These are phyloP conservation scores for Incumbomyces delicatus DNA, from an alignment of 2,329 filamentous ascomycete genomes.

Conservation along the genomic window DNA sequence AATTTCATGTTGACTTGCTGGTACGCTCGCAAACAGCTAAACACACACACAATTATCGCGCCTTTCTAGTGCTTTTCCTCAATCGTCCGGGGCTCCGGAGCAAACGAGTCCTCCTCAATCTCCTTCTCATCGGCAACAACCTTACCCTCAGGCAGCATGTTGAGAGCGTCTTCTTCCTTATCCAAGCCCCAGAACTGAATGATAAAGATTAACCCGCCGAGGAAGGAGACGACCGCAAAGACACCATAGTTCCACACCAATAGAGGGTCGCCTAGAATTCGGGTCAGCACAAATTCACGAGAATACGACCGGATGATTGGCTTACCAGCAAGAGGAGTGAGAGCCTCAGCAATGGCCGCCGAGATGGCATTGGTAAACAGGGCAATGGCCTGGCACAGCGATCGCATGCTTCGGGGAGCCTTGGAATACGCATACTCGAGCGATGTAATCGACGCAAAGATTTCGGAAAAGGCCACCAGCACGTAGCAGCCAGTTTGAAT, in stretches of 20 bases:
- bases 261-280: constrained; percentile 44
- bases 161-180: constrained; percentile 57
- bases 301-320: no score
- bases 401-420: constrained; percentile 60
- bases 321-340: constrained; percentile 46
- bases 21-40: constrained; percentile 52
- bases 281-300: no score
- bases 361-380: constrained; percentile 63
- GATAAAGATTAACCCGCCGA: constrained; percentile 60
- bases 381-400: constrained; percentile 57
- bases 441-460: constrained; percentile 57
- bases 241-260: constrained; percentile 63
- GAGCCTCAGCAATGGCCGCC: constrained; percentile 60
- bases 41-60: no score
- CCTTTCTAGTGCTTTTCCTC: constrained; percentile 6
- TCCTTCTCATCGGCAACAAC: constrained; percentile 2
- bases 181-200: constrained; percentile 57
- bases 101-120: constrained; percentile 2
- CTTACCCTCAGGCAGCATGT: constrained; percentile 27
- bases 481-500: constrained; percentile 41
- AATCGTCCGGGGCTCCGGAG: not conserved
- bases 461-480: constrained; percentile 46
- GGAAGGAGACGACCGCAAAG: constrained; percentile 53
- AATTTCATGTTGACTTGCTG: constrained; percentile 39
- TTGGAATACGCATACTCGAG: constrained; percentile 67